Conservation (phyloP, 371 early-diverging fungal species). For the Gilbertella persicaria region DNA sequence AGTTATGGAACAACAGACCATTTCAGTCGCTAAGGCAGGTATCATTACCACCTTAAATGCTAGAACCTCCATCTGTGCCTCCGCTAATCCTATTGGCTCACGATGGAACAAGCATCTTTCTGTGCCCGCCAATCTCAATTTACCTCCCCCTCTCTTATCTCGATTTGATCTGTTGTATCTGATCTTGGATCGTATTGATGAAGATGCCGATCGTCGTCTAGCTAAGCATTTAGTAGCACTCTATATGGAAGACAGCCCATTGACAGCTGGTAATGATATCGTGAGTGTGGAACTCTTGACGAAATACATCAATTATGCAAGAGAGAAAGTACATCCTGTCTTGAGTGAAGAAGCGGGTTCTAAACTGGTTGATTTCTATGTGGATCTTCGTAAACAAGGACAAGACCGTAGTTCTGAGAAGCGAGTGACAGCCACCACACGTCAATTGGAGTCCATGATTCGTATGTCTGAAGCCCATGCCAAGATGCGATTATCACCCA, state of each 20-base stretch:
- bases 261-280: slow-evolving; percentile 58
- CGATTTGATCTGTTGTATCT: slow-evolving; percentile 96
- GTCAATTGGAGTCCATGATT: slow-evolving; percentile 99
- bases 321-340: slow-evolving; percentile 77
- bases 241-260: slow-evolving; percentile 74
- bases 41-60: slow-evolving; percentile 99
- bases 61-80: slow-evolving; percentile 96
- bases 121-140: slow-evolving; percentile 94
- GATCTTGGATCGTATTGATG: slow-evolving; percentile 91
- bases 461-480: slow-evolving; percentile 99
- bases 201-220: slow-evolving; percentile 82
- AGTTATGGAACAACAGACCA: slow-evolving; percentile 99
- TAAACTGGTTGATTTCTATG: slow-evolving; percentile 81
- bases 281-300: slow-evolving; percentile 82
- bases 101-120: slow-evolving; percentile 88
- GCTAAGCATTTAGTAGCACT: slow-evolving; percentile 88
- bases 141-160: slow-evolving; percentile 97
- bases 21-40: slow-evolving; percentile 99
- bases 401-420: slow-evolving; percentile 62
- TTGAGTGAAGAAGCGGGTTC: slow-evolving; percentile 84
- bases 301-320: slow-evolving; percentile 92
- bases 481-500: slow-evolving; percentile 79
- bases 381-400: slow-evolving; percentile 88
- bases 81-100: slow-evolving; percentile 97
- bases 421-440: slow-evolving; percentile 95